Conservation (phyloP, 768 basidiomycete species). For the Lactarius akahatsu region DNA sequence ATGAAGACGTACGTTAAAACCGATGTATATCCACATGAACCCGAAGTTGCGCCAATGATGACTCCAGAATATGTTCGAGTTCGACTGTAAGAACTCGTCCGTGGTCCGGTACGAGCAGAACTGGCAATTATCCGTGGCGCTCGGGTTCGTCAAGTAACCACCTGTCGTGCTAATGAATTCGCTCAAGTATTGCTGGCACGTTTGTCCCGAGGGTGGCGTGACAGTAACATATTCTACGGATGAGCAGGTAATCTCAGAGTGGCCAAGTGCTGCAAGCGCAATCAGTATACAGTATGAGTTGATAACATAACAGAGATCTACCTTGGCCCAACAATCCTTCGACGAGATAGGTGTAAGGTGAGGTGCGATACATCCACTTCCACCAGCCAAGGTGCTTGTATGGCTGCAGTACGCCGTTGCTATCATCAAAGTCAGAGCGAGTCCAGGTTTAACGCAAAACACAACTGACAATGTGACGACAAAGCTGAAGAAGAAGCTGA, state of each 20-base stretch:
- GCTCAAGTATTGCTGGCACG: conserved; percentile 48
- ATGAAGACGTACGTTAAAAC: conserved; percentile 44
- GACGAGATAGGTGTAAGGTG: conserved; percentile 42
- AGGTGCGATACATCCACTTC: conserved; percentile 43
- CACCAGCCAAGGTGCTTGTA: conserved; percentile 45
- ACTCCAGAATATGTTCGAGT: conserved; percentile 62
- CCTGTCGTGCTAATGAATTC: conserved; percentile 43
- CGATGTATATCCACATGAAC: conserved; percentile 43
- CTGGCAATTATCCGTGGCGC: conserved; percentile 41
- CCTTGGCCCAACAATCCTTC: conserved; percentile 45
- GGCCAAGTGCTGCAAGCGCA: conserved; percentile 47
- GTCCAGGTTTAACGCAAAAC: not conserved
- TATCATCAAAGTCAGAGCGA: conserved; percentile 25
- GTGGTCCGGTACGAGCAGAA: conserved; percentile 61
- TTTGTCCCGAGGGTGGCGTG: conserved; percentile 44
- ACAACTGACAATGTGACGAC: conserved; percentile 43
- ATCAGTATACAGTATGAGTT: not conserved
- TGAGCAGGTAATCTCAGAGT: conserved; percentile 52
- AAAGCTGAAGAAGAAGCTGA: conserved; percentile 42
- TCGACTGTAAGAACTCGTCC: conserved; percentile 53
- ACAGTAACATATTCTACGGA: conserved; percentile 60
- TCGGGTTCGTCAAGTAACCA: conserved; percentile 49
- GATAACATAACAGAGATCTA: conserved; percentile 34
- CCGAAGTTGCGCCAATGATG: conserved; percentile 51
- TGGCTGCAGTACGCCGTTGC: conserved; percentile 51